Evolutionary conservation across 495 filamentous ascomycete species (phyloP).

Genomic region (Aspergillus affinis): DNA sequence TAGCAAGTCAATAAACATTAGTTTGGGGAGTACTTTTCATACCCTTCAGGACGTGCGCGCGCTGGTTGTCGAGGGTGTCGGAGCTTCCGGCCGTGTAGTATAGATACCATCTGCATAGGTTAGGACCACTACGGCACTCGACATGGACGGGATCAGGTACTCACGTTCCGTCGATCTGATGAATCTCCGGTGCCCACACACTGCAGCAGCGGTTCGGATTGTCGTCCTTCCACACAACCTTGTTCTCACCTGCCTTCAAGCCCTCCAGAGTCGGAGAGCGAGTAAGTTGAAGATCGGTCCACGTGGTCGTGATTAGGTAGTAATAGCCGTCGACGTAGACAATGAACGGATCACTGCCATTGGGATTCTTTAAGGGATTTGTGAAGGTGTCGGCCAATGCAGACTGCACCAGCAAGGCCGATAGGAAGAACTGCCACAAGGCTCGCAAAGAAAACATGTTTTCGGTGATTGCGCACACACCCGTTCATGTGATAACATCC

Average conservation of each 20-base stretch:
- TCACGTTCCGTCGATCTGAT: constrained; percentile 38
- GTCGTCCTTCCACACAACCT: constrained; percentile 43
- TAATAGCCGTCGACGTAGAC: constrained; percentile 52
- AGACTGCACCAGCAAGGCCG: background rate
- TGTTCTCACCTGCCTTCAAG: constrained; percentile 46
- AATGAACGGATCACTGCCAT: constrained; percentile 44
- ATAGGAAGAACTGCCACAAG: background rate
- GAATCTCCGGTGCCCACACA: constrained; percentile 58
- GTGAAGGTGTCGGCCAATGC: constrained; percentile 9
- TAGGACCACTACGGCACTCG: background rate
- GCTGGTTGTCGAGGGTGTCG: constrained; percentile 17
- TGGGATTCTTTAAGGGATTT: constrained; percentile 32
- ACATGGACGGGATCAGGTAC: background rate
- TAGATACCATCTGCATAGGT: constrained; percentile 17
- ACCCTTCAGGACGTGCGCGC: constrained; percentile 17
- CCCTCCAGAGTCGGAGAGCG: constrained; percentile 49
- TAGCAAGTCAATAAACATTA: background rate
- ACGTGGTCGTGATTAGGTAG: constrained; percentile 50
- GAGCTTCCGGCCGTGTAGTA: constrained; percentile 19
- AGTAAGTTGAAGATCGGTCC: constrained; percentile 50
- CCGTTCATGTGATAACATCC: background rate
- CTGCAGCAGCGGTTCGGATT: constrained; percentile 44
- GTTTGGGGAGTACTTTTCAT: background rate
- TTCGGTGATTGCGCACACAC: background rate
- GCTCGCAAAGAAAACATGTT: background rate